A percentile compares a stretch with the other conserved stretches of the same genome.
Conservation (phyloP, 2,329 filamentous ascomycete species). For the Escovopsis sp. region DNA sequence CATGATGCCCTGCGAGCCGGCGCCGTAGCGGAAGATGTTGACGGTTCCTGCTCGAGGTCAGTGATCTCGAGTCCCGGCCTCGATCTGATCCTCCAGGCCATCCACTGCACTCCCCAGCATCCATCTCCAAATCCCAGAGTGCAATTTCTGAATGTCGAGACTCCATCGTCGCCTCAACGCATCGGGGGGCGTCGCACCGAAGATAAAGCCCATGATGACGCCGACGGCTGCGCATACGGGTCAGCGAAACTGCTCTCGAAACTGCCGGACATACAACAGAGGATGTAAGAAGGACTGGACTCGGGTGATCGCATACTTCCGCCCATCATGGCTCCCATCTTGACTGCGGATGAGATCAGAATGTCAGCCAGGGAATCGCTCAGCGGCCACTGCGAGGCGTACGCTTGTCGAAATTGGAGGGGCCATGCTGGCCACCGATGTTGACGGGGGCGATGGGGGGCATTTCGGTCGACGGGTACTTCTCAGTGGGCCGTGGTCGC, state of each 20-base stretch:
- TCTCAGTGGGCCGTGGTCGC: too few species aligned
- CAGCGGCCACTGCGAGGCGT: constrained; percentile 9
- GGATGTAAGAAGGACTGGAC: too few species aligned
- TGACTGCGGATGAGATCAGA: constrained; percentile 28
- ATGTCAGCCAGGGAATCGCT: constrained; percentile 8
- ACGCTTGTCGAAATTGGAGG: constrained; percentile 41
- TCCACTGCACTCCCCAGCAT: too few species aligned
- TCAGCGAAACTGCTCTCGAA: constrained; percentile 14
- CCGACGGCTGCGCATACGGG: constrained; percentile 62
- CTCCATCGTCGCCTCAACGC: too few species aligned
- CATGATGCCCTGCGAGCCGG: constrained; percentile 85
- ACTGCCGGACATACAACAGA: too few species aligned
- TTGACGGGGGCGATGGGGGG: constrained; percentile 26
- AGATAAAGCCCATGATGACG: constrained; percentile 93
- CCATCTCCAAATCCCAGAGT: too few species aligned
- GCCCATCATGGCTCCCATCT: constrained; percentile 98
- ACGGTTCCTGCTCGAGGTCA: constrained; percentile 49
- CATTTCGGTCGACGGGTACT: too few species aligned
- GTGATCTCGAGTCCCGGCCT: too few species aligned
- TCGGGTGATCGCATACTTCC: too few species aligned
- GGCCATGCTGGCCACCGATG: constrained; percentile 27
- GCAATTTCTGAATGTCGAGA: too few species aligned
- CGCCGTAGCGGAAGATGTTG: constrained; percentile 89
- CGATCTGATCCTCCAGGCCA: too few species aligned
- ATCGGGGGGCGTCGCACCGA: constrained; percentile 42